phyloP scores from a whole-genome alignment of 495 filamentous ascomycete species.

The Cercophora scortea region DNA sequence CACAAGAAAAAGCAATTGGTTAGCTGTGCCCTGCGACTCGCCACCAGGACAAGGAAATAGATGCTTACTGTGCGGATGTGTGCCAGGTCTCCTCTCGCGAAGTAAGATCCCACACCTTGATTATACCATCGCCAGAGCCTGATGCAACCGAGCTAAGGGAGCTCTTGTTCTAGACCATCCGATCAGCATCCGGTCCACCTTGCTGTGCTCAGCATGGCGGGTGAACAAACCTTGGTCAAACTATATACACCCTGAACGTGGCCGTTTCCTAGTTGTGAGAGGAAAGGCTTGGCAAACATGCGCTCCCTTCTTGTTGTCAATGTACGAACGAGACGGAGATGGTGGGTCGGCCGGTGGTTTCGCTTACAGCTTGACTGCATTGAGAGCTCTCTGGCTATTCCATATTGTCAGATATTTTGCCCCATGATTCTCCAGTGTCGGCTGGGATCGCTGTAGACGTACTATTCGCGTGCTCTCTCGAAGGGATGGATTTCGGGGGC shows the following conservation, averaged over 20 bases:
- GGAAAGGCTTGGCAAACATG: conserved; percentile 91
- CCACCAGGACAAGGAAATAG: too few species aligned
- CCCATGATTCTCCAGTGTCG: too few species aligned
- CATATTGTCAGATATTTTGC: neutral
- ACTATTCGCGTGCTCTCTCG: conserved; percentile 85
- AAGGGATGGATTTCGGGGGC: conserved; percentile 93
- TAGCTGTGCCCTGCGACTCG: neutral
- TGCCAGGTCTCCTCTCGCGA: conserved; percentile 74
- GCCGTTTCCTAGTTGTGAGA: conserved; percentile 77
- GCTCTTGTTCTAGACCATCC: conserved; percentile 48
- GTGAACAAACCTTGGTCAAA: conserved; percentile 46
- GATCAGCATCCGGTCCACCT: too few species aligned
- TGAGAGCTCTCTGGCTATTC: conserved; percentile 34
- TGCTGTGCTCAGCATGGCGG: too few species aligned
- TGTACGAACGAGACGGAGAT: neutral
- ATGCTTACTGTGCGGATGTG: conserved; percentile 58
- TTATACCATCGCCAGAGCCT: conserved; percentile 75
- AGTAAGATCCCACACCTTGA: conserved; percentile 91
- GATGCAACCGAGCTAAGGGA: conserved; percentile 65
- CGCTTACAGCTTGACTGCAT: conserved; percentile 70
- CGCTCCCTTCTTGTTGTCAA: conserved; percentile 47
- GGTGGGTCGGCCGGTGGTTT: neutral
- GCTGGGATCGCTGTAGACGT: neutral
- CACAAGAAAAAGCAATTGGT: neutral
- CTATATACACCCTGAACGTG: conserved; percentile 89